Evolutionary conservation across 768 basidiomycete genomes (phyloP).

Genomic region (Myochromella boudieri): DNA sequence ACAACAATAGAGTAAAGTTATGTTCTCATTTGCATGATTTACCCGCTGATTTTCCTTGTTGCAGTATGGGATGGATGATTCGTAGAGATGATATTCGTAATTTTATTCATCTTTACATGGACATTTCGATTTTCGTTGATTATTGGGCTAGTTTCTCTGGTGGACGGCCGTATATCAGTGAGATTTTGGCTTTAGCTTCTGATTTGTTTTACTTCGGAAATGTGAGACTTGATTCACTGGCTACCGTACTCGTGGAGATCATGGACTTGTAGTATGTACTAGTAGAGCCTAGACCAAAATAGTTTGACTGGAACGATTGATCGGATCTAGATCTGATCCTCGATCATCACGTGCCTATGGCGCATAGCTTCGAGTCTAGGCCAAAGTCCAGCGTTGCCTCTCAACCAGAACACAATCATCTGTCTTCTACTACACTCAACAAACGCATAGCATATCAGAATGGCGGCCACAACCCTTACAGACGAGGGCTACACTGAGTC

Average conservation of each 20-base stretch:
- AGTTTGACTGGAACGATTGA: too few relatives aligned
- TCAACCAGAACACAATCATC: conserved; percentile 11
- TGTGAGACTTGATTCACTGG: too few relatives aligned
- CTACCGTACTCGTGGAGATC: too few relatives aligned
- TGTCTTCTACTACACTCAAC: not conserved
- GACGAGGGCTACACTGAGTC: conserved; percentile 19
- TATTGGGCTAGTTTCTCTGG: not conserved
- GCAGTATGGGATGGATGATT: too few relatives aligned
- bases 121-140: too few relatives aligned
- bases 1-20: conserved; percentile 10
- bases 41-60: too few relatives aligned
- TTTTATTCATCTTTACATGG: too few relatives aligned
- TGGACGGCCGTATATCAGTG: not conserved
- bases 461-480: not conserved
- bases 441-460: not conserved
- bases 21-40: not conserved
- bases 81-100: too few relatives aligned
- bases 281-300: too few relatives aligned
- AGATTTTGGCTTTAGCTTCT: too few relatives aligned
- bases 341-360: conserved; percentile 11
- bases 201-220: too few relatives aligned
- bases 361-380: not conserved
- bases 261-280: too few relatives aligned
- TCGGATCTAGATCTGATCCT: not conserved
- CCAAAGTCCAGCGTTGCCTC: conserved; percentile 15